phyloP scores from a whole-genome alignment of 768 basidiomycete genomes.

The Trametes villosa region DNA sequence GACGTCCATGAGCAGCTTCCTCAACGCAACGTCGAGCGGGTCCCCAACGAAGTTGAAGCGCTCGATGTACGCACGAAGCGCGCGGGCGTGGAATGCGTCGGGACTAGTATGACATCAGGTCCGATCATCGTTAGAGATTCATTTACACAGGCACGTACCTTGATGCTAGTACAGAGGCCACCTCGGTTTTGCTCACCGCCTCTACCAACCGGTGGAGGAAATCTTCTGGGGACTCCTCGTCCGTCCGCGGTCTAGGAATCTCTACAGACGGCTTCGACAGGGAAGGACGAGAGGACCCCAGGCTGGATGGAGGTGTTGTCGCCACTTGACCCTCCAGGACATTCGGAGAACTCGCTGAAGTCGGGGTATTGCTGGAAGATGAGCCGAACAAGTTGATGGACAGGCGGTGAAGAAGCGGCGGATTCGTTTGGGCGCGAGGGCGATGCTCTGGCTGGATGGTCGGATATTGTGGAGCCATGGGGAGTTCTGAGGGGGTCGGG shows the following conservation, averaged over 20 bases:
- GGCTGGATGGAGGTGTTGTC: conserved; percentile 28
- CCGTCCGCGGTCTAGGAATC: conserved; percentile 53
- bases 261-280: conserved; percentile 47
- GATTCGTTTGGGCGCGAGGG: conserved; percentile 61
- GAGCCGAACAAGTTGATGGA: conserved; percentile 67
- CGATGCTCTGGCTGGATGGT: conserved; percentile 34
- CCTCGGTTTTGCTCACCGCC: conserved; percentile 74
- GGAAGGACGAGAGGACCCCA: conserved; percentile 50
- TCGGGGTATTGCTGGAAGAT: conserved; percentile 34
- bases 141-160: conserved; percentile 51
- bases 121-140: background rate
- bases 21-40: conserved; percentile 90
- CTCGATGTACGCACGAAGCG: conserved; percentile 72
- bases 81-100: conserved; percentile 68
- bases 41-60: conserved; percentile 79
- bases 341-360: conserved; percentile 35
- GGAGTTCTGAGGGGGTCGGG: conserved; percentile 22
- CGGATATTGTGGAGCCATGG: conserved; percentile 21
- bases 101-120: conserved; percentile 47
- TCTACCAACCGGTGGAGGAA: conserved; percentile 70
- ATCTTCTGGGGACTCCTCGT: conserved; percentile 68
- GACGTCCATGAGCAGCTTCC: conserved; percentile 88
- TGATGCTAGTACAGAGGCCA: conserved; percentile 80
- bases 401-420: conserved; percentile 70
- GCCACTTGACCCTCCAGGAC: conserved; percentile 16